Conservation (phyloP, 139 green algal species). For the Asterochloris sp. region DNA sequence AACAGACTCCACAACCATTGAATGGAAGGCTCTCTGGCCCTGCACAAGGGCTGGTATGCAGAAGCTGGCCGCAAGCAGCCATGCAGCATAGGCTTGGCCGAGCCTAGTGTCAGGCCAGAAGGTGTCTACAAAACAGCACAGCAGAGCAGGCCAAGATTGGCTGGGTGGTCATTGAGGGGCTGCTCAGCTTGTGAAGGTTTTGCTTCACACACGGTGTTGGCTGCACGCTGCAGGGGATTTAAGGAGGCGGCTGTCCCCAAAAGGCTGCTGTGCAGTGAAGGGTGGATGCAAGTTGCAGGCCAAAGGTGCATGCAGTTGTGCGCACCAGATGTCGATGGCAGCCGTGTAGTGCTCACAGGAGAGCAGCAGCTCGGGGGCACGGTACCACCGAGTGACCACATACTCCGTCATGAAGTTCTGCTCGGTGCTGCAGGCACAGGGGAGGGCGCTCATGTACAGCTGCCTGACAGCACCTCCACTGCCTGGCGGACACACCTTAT, state of each 20-base stretch:
- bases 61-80: too few relatives aligned
- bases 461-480: background rate
- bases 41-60: too few relatives aligned
- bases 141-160: too few relatives aligned
- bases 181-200: too few relatives aligned
- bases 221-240: background rate
- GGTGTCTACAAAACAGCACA: too few relatives aligned
- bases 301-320: background rate
- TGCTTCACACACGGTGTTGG: background rate
- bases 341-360: conserved; percentile 82
- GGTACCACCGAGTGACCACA: conserved; percentile 95
- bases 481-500: background rate
- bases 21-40: too few relatives aligned
- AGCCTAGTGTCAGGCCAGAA: too few relatives aligned
- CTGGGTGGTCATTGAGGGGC: too few relatives aligned
- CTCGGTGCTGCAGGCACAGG: conserved; percentile 56
- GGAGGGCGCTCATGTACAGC: background rate
- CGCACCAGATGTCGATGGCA: conserved; percentile 70
- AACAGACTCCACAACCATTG: too few relatives aligned
- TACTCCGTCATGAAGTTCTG: conserved; percentile 95
- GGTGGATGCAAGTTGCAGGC: background rate
- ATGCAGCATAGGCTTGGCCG: too few relatives aligned
- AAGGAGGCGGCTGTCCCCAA: background rate
- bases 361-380: conserved; percentile 91
- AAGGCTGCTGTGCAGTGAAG: background rate